A percentile compares a stretch with the other conserved stretches of the same genome.
Evolutionary conservation across 805 yeast genomes (phyloP).

Genomic region (Yarrowia bubula): DNA sequence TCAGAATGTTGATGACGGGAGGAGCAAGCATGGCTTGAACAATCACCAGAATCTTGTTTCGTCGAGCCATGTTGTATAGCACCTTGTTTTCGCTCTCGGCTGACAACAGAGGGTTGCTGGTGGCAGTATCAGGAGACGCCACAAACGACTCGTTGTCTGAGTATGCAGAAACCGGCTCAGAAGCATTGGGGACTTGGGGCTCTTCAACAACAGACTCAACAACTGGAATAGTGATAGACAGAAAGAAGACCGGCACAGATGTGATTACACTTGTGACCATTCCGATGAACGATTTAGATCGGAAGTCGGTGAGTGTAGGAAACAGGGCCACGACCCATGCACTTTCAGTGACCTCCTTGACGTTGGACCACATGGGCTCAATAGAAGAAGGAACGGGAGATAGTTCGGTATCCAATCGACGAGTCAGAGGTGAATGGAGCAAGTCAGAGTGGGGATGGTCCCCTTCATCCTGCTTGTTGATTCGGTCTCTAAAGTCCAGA

Average conservation of each 20-base stretch:
- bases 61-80: slow-evolving; percentile 13
- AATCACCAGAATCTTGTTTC: slow-evolving; percentile 31
- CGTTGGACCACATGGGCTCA: slow-evolving; percentile 14
- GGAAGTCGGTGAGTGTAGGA: slow-evolving; percentile 32
- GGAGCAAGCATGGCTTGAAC: slow-evolving; percentile 41
- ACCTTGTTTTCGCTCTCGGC: slow-evolving; percentile 19
- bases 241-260: slow-evolving; percentile 36
- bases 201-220: slow-evolving; percentile 29
- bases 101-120: slow-evolving; percentile 4
- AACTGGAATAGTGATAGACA: slow-evolving; percentile 42
- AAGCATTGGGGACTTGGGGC: background rate
- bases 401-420: background rate
- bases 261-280: slow-evolving; percentile 28
- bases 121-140: background rate
- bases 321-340: slow-evolving; percentile 28
- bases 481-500: slow-evolving; percentile 39
- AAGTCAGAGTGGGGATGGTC: background rate
- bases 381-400: background rate
- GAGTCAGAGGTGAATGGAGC: background rate
- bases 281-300: slow-evolving; percentile 30
- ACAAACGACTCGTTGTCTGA: background rate
- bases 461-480: slow-evolving; percentile 25
- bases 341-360: slow-evolving; percentile 2
- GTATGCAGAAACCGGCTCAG: slow-evolving; percentile 4
- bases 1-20: slow-evolving; percentile 34